These are phyloP conservation scores for Cyberlindnera veronae DNA, from an alignment of 805 yeast species.

Conservation along the genomic window DNA sequence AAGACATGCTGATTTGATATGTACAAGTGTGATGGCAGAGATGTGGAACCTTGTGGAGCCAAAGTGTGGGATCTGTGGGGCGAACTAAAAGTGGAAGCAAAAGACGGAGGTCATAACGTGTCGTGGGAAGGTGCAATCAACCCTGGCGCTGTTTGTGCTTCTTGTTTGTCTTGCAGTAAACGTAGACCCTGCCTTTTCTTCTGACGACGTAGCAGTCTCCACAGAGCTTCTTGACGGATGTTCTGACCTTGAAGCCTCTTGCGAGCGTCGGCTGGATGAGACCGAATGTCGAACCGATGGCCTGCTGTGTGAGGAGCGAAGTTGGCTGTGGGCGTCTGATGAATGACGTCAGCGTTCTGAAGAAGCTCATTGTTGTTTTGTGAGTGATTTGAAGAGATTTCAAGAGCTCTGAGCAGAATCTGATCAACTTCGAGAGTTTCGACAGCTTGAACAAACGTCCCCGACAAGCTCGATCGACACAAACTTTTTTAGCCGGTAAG, in stretches of 20 bases:
- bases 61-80: not conserved
- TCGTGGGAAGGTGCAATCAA: slow-evolving; percentile 25
- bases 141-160: slow-evolving; percentile 95
- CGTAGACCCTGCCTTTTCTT: slow-evolving; percentile 92
- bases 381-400: no score
- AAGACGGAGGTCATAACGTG: not conserved
- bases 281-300: slow-evolving; percentile 17
- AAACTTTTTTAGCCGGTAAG: slow-evolving; percentile 7
- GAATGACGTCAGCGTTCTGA: slow-evolving; percentile 19
- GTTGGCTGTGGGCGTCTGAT: slow-evolving; percentile 21
- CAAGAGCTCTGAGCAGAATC: no score
- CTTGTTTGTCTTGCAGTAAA: slow-evolving; percentile 87
- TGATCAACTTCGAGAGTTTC: no score
- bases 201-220: slow-evolving; percentile 84
- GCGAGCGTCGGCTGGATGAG: slow-evolving; percentile 30
- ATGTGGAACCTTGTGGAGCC: no score
- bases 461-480: not conserved
- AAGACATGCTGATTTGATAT: no score
- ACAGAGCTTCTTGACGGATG: slow-evolving; percentile 92
- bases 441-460: no score
- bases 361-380: slow-evolving; percentile 15
- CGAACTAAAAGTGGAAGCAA: not conserved
- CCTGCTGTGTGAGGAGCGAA: slow-evolving; percentile 15
- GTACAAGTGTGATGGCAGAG: not conserved
- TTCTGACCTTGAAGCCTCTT: slow-evolving; percentile 86